A percentile compares a stretch with the other conserved stretches of the same genome.
phyloP scores from a whole-genome alignment of 2,329 filamentous ascomycete species.

The Talaromyces islandicus region DNA sequence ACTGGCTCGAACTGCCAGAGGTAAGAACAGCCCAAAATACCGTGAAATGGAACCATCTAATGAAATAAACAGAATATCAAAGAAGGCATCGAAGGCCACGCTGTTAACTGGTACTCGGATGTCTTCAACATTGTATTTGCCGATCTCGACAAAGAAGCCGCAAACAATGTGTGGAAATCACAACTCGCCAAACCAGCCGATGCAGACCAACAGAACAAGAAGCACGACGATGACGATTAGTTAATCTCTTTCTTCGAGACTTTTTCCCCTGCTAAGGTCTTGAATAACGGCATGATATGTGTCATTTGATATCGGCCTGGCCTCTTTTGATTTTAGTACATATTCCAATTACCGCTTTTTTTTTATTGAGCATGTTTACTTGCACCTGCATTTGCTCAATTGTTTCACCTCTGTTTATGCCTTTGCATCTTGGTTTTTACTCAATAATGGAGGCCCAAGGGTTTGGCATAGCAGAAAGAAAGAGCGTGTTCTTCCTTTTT shows the following conservation, averaged over 20 bases:
- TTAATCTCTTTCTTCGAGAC: background rate
- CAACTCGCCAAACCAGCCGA: slow-evolving; percentile 50
- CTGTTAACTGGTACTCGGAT: slow-evolving; percentile 89
- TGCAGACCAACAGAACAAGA: background rate
- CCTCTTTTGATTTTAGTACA: background rate
- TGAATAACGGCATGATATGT: background rate
- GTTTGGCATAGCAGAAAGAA: background rate
- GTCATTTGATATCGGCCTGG: background rate
- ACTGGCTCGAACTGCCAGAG: slow-evolving; percentile 95
- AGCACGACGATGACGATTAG: slow-evolving; percentile 9
- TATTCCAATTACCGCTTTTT: background rate
- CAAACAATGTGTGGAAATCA: slow-evolving; percentile 67
- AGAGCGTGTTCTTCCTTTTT: background rate
- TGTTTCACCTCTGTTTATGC: background rate
- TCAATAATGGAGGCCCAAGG: background rate
- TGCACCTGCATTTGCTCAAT: background rate
- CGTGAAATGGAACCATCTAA: background rate
- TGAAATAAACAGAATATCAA: slow-evolving; percentile 79
- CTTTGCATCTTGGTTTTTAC: background rate
- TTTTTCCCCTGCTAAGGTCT: background rate
- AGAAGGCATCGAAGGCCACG: slow-evolving; percentile 83
- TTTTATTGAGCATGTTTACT: background rate
- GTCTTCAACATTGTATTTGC: slow-evolving; percentile 91
- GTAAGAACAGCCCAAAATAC: slow-evolving; percentile 51
- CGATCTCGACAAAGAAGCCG: slow-evolving; percentile 64